phyloP scores from a whole-genome alignment of 2,329 filamentous ascomycete species.

The Fusarium irregulare region DNA sequence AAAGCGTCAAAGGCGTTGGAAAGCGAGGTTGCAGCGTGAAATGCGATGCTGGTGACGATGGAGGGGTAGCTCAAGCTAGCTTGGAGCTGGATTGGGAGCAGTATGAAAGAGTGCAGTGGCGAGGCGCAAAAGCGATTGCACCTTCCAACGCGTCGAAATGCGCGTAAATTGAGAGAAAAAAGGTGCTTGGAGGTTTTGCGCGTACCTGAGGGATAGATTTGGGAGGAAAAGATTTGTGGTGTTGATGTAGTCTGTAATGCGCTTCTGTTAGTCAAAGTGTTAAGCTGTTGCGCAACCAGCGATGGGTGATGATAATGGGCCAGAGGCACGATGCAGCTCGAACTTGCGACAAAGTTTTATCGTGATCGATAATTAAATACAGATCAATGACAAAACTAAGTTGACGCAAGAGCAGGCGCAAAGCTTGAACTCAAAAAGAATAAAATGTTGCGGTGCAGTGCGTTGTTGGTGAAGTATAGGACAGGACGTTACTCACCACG shows the following conservation, averaged over 20 bases:
- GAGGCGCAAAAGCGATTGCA: conserved; percentile 50
- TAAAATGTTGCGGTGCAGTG: conserved; percentile 51
- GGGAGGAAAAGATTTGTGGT: conserved; percentile 21
- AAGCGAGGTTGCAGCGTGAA: neutral
- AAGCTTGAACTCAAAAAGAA: conserved; percentile 50
- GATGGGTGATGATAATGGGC: conserved; percentile 35
- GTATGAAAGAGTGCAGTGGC: conserved; percentile 19
- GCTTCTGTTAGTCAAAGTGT: conserved; percentile 45
- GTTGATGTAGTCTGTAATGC: conserved; percentile 46
- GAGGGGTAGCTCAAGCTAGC: conserved; percentile 44
- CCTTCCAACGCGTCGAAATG: conserved; percentile 32
- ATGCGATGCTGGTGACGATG: conserved; percentile 19
- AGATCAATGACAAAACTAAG: conserved; percentile 13
- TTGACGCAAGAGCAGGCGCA: conserved; percentile 22
- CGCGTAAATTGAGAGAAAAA: conserved; percentile 29
- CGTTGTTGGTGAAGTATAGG: conserved; percentile 37
- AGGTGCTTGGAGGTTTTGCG: conserved; percentile 15
- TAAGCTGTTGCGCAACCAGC: conserved; percentile 28
- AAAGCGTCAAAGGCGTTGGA: neutral
- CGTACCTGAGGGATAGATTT: conserved; percentile 42
- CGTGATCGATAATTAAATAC: conserved; percentile 35
- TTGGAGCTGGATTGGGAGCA: conserved; percentile 27
- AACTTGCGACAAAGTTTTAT: conserved; percentile 40
- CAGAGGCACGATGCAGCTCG: conserved; percentile 31
- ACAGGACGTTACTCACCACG: conserved; percentile 63